Conservation (phyloP, 441 rosid species). For the Populus tomentosa region DNA sequence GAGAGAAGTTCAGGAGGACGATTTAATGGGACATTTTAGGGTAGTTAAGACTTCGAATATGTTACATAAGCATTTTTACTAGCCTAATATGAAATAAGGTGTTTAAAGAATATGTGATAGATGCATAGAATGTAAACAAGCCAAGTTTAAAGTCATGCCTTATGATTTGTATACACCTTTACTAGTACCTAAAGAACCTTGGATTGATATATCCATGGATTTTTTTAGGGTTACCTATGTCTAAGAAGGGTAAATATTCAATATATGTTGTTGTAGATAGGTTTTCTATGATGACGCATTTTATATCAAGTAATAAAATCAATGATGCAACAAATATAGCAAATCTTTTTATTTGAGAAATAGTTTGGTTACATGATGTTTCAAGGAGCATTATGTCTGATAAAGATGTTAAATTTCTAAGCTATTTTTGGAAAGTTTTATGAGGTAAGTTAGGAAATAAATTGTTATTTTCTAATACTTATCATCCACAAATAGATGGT, state of each 20-base stretch:
- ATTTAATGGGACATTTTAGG: no score
- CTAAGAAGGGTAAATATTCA: not conserved
- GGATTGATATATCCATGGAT: not conserved
- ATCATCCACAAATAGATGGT: not conserved
- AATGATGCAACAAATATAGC: not conserved
- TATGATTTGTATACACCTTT: not conserved
- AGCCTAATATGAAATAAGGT: no score
- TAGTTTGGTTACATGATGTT: not conserved
- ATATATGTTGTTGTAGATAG: not conserved
- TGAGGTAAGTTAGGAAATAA: no score
- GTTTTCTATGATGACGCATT: not conserved
- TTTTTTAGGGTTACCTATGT: not conserved
- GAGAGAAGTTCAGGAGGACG: no score
- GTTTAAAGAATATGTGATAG: not conserved
- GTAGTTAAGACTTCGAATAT: no score
- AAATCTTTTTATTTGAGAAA: not conserved
- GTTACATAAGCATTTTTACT: no score
- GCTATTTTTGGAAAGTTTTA: no score
- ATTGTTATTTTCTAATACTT: no score
- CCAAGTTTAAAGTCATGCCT: not conserved
- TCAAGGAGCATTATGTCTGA: not conserved
- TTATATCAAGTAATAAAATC: not conserved
- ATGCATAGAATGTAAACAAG: not conserved
- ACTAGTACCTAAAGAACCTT: not conserved
- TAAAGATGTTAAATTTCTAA: no score